phyloP scores from a whole-genome alignment of 495 filamentous ascomycete species.

The Daldinia caldariorum region DNA sequence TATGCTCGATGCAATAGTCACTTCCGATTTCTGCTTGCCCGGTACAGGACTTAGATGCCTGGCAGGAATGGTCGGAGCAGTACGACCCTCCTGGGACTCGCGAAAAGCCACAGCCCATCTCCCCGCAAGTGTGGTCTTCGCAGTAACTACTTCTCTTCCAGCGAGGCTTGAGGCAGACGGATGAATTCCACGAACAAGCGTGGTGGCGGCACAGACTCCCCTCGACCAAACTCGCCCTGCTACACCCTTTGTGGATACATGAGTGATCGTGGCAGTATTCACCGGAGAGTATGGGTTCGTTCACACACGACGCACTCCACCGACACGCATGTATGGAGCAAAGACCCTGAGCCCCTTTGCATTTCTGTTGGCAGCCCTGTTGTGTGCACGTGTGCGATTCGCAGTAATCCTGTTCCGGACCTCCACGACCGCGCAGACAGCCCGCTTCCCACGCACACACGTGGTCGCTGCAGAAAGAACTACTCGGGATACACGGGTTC shows the following conservation, averaged over 20 bases:
- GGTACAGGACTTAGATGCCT: slow-evolving; percentile 34
- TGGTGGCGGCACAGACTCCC: slow-evolving; percentile 31
- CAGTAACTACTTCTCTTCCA: slow-evolving; percentile 42
- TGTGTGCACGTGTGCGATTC: slow-evolving; percentile 33
- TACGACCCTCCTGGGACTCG: slow-evolving; percentile 35
- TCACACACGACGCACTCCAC: slow-evolving; percentile 29
- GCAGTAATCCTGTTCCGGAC: slow-evolving; percentile 32
- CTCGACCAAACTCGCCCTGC: slow-evolving; percentile 30
- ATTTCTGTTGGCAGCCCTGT: slow-evolving; percentile 19
- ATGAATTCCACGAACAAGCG: slow-evolving; percentile 35
- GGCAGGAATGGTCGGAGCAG: slow-evolving; percentile 39
- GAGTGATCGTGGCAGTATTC: slow-evolving; percentile 32
- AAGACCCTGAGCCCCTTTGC: slow-evolving; percentile 29
- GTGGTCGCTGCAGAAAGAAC: slow-evolving; percentile 35
- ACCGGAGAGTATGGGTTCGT: slow-evolving; percentile 18
- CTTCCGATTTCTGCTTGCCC: slow-evolving; percentile 38
- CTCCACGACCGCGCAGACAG: slow-evolving; percentile 24
- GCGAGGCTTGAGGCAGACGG: slow-evolving; percentile 34
- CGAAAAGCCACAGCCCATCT: slow-evolving; percentile 40
- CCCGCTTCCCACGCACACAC: slow-evolving; percentile 33
- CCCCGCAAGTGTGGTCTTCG: slow-evolving; percentile 40
- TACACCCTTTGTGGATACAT: slow-evolving; percentile 26
- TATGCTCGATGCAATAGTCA: slow-evolving; percentile 42
- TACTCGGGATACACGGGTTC: slow-evolving; percentile 22
- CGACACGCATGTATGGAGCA: slow-evolving; percentile 34